A percentile compares a stretch with the other conserved stretches of the same genome.
Conservation (phyloP, 306 rosid species). For the Pueraria montana region DNA sequence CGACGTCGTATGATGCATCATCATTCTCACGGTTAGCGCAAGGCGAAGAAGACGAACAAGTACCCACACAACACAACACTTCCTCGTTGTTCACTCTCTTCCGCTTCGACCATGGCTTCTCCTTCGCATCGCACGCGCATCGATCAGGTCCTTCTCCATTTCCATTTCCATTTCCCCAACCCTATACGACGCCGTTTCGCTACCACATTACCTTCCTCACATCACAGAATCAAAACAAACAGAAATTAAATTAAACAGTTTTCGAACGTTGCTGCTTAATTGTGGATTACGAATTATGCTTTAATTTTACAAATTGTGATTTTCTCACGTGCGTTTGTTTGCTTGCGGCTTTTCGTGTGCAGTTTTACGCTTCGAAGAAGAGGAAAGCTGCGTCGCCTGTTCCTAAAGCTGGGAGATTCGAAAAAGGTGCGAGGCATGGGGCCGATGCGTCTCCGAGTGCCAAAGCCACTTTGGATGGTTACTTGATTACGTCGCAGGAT, state of each 20-base stretch:
- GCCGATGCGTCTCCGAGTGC: constrained; percentile 77
- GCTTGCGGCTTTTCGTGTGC: constrained; percentile 29
- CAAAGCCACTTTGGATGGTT: constrained; percentile 72
- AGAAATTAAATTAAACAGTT: too few relatives aligned
- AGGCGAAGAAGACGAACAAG: neutral
- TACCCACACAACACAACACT: too few relatives aligned
- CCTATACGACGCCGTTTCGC: constrained; percentile 43
- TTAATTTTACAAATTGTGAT: neutral
- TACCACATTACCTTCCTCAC: neutral
- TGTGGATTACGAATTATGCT: neutral
- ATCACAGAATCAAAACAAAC: neutral
- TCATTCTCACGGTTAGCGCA: constrained; percentile 14
- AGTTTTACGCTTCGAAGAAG: constrained; percentile 91
- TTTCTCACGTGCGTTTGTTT: constrained; percentile 6
- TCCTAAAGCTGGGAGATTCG: constrained; percentile 63
- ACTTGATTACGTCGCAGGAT: constrained; percentile 69
- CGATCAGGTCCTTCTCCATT: constrained; percentile 67
- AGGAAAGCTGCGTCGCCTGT: constrained; percentile 73
- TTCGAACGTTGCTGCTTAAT: neutral
- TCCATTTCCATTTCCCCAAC: constrained; percentile 14
- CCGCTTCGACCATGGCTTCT: constrained; percentile 96
- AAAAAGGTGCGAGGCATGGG: constrained; percentile 56
- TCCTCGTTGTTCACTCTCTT: neutral
- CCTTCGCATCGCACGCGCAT: constrained; percentile 73
- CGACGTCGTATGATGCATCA: constrained; percentile 22